Evolutionary conservation across 2,329 filamentous ascomycete genomes (phyloP).

Genomic region (Botrytis hyacinthi): DNA sequence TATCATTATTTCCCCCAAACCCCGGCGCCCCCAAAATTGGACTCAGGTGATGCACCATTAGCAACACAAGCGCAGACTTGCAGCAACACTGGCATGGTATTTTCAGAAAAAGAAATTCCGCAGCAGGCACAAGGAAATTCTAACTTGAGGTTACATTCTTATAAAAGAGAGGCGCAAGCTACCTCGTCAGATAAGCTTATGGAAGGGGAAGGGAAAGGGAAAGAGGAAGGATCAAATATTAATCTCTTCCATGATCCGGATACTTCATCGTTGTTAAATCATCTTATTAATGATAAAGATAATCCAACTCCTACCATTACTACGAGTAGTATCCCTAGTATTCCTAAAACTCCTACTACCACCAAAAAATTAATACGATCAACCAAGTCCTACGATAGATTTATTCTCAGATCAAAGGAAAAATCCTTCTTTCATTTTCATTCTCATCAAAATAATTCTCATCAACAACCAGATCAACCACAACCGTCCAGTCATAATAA

Average conservation of each 20-base stretch:
- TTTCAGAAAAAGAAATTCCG: slow-evolving; percentile 16
- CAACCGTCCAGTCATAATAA: neutral
- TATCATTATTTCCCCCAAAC: slow-evolving; percentile 12
- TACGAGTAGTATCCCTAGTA: neutral
- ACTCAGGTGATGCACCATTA: slow-evolving; percentile 10
- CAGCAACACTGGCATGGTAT: neutral
- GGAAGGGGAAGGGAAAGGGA: neutral
- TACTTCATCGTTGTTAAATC: neutral
- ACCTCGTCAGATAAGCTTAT: slow-evolving; percentile 21
- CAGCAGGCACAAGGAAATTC: slow-evolving; percentile 11
- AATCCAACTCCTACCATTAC: neutral
- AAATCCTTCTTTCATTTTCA: neutral
- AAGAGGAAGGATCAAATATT: slow-evolving; percentile 1
- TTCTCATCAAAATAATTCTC: neutral
- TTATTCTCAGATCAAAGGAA: neutral
- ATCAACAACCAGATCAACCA: neutral
- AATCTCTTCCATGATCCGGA: slow-evolving; percentile 11
- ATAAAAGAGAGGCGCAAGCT: slow-evolving; percentile 17
- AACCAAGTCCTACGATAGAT: slow-evolving; percentile 6
- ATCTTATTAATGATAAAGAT: slow-evolving; percentile 6
- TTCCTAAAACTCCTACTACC: neutral
- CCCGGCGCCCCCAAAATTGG: slow-evolving; percentile 3
- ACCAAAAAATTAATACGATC: neutral
- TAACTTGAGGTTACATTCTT: slow-evolving; percentile 13
- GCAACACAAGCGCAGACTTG: slow-evolving; percentile 12